Evolutionary conservation across 2,329 filamentous ascomycete genomes (phyloP), one percentile per base, ranked within the genome.

Genomic region (Ilyonectria destructans): DNA sequence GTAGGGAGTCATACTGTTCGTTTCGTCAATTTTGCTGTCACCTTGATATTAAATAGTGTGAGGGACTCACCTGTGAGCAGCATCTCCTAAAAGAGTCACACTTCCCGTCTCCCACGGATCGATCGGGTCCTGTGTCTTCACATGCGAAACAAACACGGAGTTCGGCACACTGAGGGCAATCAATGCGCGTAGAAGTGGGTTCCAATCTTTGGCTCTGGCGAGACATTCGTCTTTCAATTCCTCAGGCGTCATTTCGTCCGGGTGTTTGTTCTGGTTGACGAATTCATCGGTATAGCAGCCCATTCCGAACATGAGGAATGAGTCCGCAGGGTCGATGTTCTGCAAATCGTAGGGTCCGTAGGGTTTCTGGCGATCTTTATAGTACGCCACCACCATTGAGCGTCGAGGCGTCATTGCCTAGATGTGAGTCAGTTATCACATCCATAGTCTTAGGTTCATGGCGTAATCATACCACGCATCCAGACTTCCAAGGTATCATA

Each of bases 261-360:
- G 21, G 12, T 62, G 59, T 19, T 62, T 62, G n/a, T 49, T 49
- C 35, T 46, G 33, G 15, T n/a, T 23, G 35, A 55, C 23, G 15
- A 29, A 62, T n/a, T 62, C 59, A 2, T 56, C 37, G 6, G 49
- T 62, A 26, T 62, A 55, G 19, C 59, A 62, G 19, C 59, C 59
- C n/a, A 62, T 8, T 26, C 59, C 59, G 35, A 49, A 62, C 59
- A 62, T 62, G 51, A 62, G 59, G 19, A 55, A 62, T 5, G 59
- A 62, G 12, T 40, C 59, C 10, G 45, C 37, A 12, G 49, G 37
- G 13, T 62, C 59, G 2, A 62, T 40, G 12, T 49, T 33, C 10
- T 55, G 35, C 3, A 62, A n/a, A 1, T 62, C 59, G 31, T 62
- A 62, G 17, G 51, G 49, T 12, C 59, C 59, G 6, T 62, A 55